Evolutionary conservation across 352 stramenopile species (phyloP).

Genomic region (Phytophthora palmivora): DNA sequence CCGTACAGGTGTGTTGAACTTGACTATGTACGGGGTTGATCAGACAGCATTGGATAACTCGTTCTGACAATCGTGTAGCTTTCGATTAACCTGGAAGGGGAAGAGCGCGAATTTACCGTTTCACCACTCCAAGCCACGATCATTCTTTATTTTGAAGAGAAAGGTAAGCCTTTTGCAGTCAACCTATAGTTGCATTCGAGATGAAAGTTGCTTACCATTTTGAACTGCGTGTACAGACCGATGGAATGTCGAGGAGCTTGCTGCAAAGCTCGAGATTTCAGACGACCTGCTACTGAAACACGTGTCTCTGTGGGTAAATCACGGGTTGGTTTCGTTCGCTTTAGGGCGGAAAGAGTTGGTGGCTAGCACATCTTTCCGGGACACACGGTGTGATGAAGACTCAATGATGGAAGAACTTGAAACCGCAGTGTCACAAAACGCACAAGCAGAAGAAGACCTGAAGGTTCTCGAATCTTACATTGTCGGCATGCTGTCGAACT

Average conservation of each 20-base stretch:
- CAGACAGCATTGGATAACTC: neutral
- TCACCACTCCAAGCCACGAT: constrained; percentile 95
- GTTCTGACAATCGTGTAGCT: constrained; percentile 38
- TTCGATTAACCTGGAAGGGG: constrained; percentile 90
- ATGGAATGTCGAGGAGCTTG: constrained; percentile 72
- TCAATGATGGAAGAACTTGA: constrained; percentile 64
- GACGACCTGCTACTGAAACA: constrained; percentile 69
- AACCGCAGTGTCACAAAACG: constrained; percentile 89
- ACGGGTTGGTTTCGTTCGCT: constrained; percentile 63
- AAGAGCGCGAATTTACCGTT: constrained; percentile 88
- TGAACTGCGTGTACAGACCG: constrained; percentile 33
- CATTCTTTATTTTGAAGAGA: constrained; percentile 95
- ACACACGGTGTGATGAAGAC: constrained; percentile 48
- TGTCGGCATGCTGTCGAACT: constrained; percentile 95
- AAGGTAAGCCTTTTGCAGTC: constrained; percentile 50
- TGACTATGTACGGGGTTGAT: neutral
- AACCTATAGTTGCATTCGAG: neutral
- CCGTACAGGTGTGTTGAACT: constrained; percentile 76
- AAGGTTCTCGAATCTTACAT: constrained; percentile 95
- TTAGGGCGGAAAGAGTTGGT: constrained; percentile 52
- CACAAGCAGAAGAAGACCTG: constrained; percentile 93
- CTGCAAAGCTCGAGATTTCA: constrained; percentile 63
- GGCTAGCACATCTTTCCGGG: constrained; percentile 52
- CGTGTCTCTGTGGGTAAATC: constrained; percentile 74
- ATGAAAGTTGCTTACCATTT: neutral